These are phyloP conservation scores for Thalassiosira livingstoniorum DNA, from an alignment of 352 stramenopile genomes.

Conservation along the genomic window DNA sequence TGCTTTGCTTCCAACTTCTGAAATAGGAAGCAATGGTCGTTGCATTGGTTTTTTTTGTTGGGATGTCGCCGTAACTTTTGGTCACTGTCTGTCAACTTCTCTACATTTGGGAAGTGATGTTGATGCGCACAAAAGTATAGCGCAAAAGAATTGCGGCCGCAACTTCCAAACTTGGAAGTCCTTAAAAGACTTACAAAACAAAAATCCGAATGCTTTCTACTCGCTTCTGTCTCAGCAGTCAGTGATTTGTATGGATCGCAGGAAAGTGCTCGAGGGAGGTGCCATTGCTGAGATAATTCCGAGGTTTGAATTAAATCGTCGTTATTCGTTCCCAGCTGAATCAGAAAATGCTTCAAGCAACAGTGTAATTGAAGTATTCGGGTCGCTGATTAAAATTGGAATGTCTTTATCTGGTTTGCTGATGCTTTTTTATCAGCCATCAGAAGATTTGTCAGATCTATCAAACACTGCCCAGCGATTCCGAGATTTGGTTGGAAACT, in stretches of 20 bases:
- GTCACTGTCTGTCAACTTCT: too few species aligned
- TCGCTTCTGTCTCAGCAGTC: conserved; percentile 31
- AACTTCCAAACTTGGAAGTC: too few species aligned
- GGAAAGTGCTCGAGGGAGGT: conserved; percentile 14
- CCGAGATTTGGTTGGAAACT: conserved; percentile 42
- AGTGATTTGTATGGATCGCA: conserved; percentile 34
- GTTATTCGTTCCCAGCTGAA: not conserved
- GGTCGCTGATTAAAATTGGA: conserved; percentile 37
- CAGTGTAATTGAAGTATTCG: conserved; percentile 40
- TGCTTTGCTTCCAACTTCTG: conserved; percentile 1
- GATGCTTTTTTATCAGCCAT: not conserved
- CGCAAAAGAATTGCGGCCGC: too few species aligned
- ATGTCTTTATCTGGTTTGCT: conserved; percentile 49
- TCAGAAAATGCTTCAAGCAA: conserved; percentile 17
- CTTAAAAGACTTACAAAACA: too few species aligned
- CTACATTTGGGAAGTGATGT: too few species aligned
- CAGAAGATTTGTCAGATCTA: not conserved
- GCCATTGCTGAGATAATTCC: too few species aligned
- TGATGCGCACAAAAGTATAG: too few species aligned
- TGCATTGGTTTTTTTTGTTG: too few species aligned
- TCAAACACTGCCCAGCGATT: conserved; percentile 21
- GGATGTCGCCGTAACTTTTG: too few species aligned
- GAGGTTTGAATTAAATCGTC: conserved; percentile 16
- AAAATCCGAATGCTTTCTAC: conserved; percentile 38
- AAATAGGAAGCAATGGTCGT: too few species aligned